Evolutionary conservation across 192 early-diverging fungal genomes (phyloP).

Genomic region (Gigaspora rosea): DNA sequence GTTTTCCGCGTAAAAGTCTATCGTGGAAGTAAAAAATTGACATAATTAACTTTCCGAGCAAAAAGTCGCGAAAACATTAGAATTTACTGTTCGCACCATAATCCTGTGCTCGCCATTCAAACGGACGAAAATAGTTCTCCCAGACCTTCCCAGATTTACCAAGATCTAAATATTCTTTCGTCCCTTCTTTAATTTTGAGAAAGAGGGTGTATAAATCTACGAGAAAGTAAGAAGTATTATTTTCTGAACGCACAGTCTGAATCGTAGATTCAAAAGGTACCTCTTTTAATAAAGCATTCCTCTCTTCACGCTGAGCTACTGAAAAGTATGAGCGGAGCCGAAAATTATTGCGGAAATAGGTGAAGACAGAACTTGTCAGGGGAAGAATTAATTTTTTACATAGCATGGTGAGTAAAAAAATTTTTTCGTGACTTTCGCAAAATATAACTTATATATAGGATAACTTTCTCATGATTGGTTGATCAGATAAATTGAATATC

Average conservation of each 20-base stretch:
- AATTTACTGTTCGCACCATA: slow-evolving; percentile 12
- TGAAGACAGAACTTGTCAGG: neutral
- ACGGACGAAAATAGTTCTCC: slow-evolving; percentile 22
- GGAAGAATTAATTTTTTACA: slow-evolving; percentile 2
- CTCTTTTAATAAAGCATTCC: slow-evolving; percentile 18
- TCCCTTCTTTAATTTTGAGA: slow-evolving; percentile 13
- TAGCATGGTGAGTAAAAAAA: neutral
- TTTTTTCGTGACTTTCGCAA: no score
- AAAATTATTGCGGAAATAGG: neutral
- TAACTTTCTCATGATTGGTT: no score
- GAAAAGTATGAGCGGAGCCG: slow-evolving; percentile 12
- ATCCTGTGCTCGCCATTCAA: slow-evolving; percentile 25
- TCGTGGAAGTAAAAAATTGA: neutral
- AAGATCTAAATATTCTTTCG: slow-evolving; percentile 9
- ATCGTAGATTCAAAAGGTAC: slow-evolving; percentile 4
- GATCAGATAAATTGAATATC: no score
- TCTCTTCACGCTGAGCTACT: slow-evolving; percentile 18
- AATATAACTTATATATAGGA: no score
- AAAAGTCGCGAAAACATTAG: slow-evolving; percentile 9
- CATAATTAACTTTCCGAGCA: slow-evolving; percentile 18
- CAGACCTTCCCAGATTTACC: slow-evolving; percentile 19
- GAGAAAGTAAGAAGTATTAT: slow-evolving; percentile 17
- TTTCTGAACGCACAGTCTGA: neutral
- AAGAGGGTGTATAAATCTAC: slow-evolving; percentile 27
- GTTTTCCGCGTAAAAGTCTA: slow-evolving; percentile 10